Evolutionary conservation across 805 yeast genomes (phyloP).

Genomic region (Cyberlindnera veronae): DNA sequence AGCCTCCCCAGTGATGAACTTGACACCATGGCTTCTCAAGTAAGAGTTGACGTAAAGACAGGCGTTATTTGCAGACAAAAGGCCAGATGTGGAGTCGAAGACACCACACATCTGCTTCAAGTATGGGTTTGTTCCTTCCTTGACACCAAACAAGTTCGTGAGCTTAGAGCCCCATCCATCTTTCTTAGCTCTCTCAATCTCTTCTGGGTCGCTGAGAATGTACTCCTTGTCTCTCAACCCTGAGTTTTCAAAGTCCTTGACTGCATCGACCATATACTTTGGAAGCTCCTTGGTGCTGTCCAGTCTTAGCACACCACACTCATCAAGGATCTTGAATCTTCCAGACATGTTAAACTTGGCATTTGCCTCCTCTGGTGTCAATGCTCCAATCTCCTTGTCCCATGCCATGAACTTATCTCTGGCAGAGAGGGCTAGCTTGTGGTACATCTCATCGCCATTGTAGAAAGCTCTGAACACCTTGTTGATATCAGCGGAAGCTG

Average conservation of each 20-base stretch:
- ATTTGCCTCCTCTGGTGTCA: constrained; percentile 13
- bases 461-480: constrained; percentile 38
- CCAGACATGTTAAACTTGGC: constrained; percentile 14
- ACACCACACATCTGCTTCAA: constrained; percentile 24
- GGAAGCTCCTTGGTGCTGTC: constrained; percentile 11
- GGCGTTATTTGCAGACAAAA: constrained; percentile 34
- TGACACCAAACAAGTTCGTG: constrained; percentile 16
- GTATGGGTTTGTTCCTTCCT: constrained; percentile 11
- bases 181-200: constrained; percentile 31
- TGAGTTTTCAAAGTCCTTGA: constrained; percentile 11
- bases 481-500: constrained; percentile 40
- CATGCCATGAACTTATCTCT: constrained; percentile 12
- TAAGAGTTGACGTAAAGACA: constrained; percentile 29
- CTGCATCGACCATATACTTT: constrained; percentile 7
- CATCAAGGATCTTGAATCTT: constrained; percentile 13
- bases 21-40: constrained; percentile 31
- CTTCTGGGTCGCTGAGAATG: constrained; percentile 29
- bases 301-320: constrained; percentile 15
- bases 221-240: constrained; percentile 17
- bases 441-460: constrained; percentile 35
- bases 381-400: constrained; percentile 12
- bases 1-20: constrained; percentile 31
- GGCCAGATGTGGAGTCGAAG: constrained; percentile 32
- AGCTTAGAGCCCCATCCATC: constrained; percentile 29
- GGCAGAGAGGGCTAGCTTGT: constrained; percentile 24